Conservation (phyloP, 192 early-diverging fungal genomes). For the Backusella parvicylindrica region DNA sequence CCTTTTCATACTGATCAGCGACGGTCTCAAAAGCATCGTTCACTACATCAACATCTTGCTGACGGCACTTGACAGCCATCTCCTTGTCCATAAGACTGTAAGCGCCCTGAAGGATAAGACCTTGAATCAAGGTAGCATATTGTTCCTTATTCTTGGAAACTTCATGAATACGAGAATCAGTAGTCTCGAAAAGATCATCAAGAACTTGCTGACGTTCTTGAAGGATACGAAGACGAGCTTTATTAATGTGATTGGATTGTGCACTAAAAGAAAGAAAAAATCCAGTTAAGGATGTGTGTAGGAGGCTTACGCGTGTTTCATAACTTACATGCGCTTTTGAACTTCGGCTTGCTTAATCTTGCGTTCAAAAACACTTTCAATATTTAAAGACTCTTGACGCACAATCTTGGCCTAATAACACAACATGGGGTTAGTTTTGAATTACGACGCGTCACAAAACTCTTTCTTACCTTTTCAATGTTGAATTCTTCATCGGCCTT, state of each 20-base stretch:
- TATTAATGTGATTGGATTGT: slow-evolving; percentile 95
- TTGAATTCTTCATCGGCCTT: slow-evolving; percentile 99
- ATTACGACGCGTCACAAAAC: neutral
- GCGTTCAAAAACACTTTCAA: slow-evolving; percentile 93
- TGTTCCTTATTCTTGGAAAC: slow-evolving; percentile 54
- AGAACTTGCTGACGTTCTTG: slow-evolving; percentile 86
- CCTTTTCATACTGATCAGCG: slow-evolving; percentile 51
- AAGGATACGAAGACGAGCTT: slow-evolving; percentile 86
- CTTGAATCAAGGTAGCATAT: slow-evolving; percentile 64
- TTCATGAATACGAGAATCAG: slow-evolving; percentile 55
- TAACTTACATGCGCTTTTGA: slow-evolving; percentile 83
- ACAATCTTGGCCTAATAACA: slow-evolving; percentile 85
- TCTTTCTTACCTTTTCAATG: slow-evolving; percentile 82
- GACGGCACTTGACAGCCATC: slow-evolving; percentile 68
- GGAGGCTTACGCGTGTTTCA: neutral
- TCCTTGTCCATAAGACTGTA: slow-evolving; percentile 83
- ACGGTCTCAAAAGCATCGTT: slow-evolving; percentile 53
- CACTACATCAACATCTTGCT: slow-evolving; percentile 64
- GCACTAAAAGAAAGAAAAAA: slow-evolving; percentile 47
- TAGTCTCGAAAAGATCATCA: slow-evolving; percentile 76
- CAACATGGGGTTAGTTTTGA: neutral
- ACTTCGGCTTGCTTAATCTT: slow-evolving; percentile 98
- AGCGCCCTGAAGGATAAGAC: slow-evolving; percentile 81
- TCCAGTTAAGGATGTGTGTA: neutral
- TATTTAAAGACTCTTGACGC: slow-evolving; percentile 93